Evolutionary conservation across 495 filamentous ascomycete genomes (phyloP).

Genomic region (Aspergillus hancockii): DNA sequence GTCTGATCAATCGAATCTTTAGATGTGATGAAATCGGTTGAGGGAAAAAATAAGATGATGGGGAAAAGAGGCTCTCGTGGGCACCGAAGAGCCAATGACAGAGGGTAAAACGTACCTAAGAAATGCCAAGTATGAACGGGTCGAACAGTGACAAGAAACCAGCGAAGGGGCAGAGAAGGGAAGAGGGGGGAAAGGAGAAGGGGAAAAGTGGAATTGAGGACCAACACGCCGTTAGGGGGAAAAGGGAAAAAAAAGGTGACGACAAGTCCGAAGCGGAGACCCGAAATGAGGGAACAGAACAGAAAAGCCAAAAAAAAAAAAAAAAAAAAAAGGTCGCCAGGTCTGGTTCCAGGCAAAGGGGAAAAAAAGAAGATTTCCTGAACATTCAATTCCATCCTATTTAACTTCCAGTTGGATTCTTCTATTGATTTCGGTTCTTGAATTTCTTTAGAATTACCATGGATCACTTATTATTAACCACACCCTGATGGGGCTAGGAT

Average conservation of each 20-base stretch:
- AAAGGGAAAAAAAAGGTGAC: conserved; percentile 8
- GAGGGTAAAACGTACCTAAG: conserved; percentile 19
- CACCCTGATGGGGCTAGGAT: no score
- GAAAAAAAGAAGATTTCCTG: not conserved
- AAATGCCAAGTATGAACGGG: conserved; percentile 25
- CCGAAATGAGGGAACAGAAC: not conserved
- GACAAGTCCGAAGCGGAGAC: conserved; percentile 8
- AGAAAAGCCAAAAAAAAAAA: not conserved
- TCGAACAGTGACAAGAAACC: conserved; percentile 11
- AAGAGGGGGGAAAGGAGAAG: conserved; percentile 24
- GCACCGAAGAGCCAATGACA: conserved; percentile 20
- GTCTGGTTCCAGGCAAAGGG: not conserved
- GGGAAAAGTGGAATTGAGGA: conserved; percentile 27
- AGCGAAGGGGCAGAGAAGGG: conserved; percentile 14
- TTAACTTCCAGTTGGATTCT: not conserved
- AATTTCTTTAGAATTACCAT: not conserved
- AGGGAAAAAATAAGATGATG: not conserved
- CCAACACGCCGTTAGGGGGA: conserved; percentile 13
- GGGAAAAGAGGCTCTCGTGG: conserved; percentile 16
- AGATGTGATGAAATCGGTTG: not conserved
- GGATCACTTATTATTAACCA: no score
- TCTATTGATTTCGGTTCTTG: not conserved
- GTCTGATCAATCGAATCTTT: not conserved
- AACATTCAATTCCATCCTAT: not conserved
- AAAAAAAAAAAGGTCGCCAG: not conserved